Conservation (phyloP, 768 basidiomycete genomes). For the Suillus discolor region DNA sequence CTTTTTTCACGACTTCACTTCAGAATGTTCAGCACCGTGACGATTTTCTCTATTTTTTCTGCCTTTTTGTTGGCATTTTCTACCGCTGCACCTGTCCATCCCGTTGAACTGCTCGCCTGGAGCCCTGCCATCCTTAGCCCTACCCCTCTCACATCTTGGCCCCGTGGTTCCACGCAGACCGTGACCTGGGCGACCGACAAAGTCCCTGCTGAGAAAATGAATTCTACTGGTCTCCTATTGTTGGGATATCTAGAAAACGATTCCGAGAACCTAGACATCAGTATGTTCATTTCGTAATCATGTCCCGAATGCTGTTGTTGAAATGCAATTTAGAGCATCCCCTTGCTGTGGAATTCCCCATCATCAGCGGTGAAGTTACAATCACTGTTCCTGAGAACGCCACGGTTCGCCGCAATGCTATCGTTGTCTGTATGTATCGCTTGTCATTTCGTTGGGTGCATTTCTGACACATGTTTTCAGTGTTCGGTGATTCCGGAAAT, state of each 20-base stretch:
- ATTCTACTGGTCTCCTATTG: conserved; percentile 43
- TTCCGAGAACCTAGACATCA: conserved; percentile 52
- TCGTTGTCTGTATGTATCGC: conserved; percentile 59
- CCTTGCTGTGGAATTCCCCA: conserved; percentile 56
- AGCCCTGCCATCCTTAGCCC: conserved; percentile 48
- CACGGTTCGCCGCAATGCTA: conserved; percentile 47
- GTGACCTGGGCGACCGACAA: conserved; percentile 45
- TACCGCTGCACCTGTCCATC: conserved; percentile 28
- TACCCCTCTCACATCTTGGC: conserved; percentile 37
- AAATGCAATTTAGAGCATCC: conserved; percentile 47
- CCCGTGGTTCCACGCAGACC: conserved; percentile 33
- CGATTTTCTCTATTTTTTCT: conserved; percentile 29
- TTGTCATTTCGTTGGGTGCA: neutral
- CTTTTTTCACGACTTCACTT: conserved; percentile 21
- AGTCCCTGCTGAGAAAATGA: conserved; percentile 39
- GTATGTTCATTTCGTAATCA: conserved; percentile 35
- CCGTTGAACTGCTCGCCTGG: conserved; percentile 37
- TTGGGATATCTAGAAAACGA: conserved; percentile 41
- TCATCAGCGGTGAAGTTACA: conserved; percentile 49
- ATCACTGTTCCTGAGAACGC: conserved; percentile 55
- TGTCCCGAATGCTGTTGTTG: conserved; percentile 3
- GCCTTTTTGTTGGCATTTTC: conserved; percentile 33
- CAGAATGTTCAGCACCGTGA: conserved; percentile 22
- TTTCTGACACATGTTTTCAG: conserved; percentile 34
- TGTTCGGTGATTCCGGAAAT: conserved; percentile 72